Evolutionary conservation across 805 yeast genomes (phyloP), one percentile per base, ranked within the genome.

Genomic region (Blastobotrys chiropterorum): DNA sequence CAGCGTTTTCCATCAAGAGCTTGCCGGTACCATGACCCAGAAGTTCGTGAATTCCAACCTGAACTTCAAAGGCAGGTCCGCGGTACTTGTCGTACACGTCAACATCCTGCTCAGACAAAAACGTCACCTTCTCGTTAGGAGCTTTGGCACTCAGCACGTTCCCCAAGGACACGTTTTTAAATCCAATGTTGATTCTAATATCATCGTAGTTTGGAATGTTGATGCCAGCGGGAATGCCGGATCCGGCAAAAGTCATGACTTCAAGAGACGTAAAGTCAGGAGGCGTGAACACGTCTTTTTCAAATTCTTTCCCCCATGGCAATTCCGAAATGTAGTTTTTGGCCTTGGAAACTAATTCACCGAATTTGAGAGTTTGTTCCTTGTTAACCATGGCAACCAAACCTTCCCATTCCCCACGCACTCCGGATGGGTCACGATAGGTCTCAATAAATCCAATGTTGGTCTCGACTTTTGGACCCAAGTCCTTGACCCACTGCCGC

Each of bases 401-500:
- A 26, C 95, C 88, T 71, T 89, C 96, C 92, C 94, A 89, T 68
- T 89, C 97, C 54, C 96, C 97, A 63, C 90, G 79, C 46, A 88
- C 87, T 46, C 96, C 96, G 31, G 90, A 79, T 14, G 96, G 95
- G 65, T 88, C 97, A 68, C 97, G 78, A 71, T 89, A 89, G 26
- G 96, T 89, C 71, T 89, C 97, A 60, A 89, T 89, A 66, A 89
- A 89, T 0, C 97, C 97, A 60, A 89, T 80, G 65, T 89, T 88
- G 44, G 92, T 82, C 69, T 83, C 89, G 39, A 83, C 83, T 13
- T 72, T 72, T 11, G 97, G 97, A 1, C 87, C 84, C 49, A 85
- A 68, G 67, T 89, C 96, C 65, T 86, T 86, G 53, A 89, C 95
- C 96, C 97, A 89, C 53, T 79, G 75, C 50, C 82, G 79, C 67